phyloP scores from a whole-genome alignment of 2,329 filamentous ascomycete genomes.

The Madurella fahalii region DNA sequence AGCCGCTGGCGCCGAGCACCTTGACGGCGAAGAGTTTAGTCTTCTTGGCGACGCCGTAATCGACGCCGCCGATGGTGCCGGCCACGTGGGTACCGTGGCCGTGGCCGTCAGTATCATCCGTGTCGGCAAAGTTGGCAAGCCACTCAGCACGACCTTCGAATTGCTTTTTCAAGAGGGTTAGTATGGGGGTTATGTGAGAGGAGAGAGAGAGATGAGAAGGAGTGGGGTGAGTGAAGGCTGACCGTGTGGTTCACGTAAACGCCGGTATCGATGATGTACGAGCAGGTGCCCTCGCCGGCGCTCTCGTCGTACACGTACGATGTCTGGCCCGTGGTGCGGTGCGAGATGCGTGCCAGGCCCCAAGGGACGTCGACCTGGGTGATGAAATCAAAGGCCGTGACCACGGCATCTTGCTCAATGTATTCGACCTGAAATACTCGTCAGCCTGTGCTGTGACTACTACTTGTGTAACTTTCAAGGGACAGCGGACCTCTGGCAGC shows the following conservation, averaged over 20 bases:
- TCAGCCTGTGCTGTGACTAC: neutral
- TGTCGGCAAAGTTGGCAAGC: conserved; percentile 36
- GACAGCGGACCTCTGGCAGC: conserved; percentile 24
- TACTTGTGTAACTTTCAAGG: neutral
- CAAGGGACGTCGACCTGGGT: conserved; percentile 27
- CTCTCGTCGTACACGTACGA: conserved; percentile 28
- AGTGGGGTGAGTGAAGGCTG: conserved; percentile 1
- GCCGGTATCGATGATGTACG: conserved; percentile 46
- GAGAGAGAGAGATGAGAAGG: neutral
- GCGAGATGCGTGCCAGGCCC: conserved; percentile 30
- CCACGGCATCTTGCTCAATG: conserved; percentile 31
- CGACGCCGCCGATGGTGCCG: conserved; percentile 40
- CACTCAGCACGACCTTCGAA: conserved; percentile 41
- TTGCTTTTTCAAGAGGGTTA: conserved; percentile 20
- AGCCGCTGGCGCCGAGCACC: conserved; percentile 38
- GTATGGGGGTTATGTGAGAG: neutral
- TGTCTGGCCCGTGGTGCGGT: conserved; percentile 17
- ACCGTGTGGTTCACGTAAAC: conserved; percentile 38
- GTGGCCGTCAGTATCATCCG: conserved; percentile 35
- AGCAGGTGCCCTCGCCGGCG: conserved; percentile 29
- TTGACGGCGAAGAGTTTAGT: conserved; percentile 42
- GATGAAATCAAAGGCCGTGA: conserved; percentile 23
- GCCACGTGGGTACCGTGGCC: conserved; percentile 47
- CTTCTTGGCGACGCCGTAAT: conserved; percentile 44
- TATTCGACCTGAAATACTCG: conserved; percentile 27